Percentiles rank a stretch among this genome's conserved stretches.
These are phyloP conservation scores for Botrytis porri DNA, from an alignment of 2,329 filamentous ascomycete species.

Conservation along the genomic window DNA sequence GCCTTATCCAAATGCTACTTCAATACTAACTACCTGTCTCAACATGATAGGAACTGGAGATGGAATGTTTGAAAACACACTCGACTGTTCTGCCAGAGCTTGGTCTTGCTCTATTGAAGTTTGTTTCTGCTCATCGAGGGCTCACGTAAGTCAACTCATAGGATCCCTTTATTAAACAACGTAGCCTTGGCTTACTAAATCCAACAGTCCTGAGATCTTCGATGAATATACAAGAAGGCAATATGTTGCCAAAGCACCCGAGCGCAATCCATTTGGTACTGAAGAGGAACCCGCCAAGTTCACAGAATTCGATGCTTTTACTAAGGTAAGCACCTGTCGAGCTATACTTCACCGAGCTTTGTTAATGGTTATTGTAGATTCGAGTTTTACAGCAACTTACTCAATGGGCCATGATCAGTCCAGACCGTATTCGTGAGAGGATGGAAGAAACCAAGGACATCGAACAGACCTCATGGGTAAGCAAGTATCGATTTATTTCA, in stretches of 20 bases:
- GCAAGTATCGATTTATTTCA: neutral
- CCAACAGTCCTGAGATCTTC: conserved; percentile 73
- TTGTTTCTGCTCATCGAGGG: conserved; percentile 88
- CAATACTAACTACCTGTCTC: conserved; percentile 17
- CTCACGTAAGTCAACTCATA: conserved; percentile 65
- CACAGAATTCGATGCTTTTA: conserved; percentile 74
- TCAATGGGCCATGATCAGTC: conserved; percentile 82
- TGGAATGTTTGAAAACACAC: conserved; percentile 77
- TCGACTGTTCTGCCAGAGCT: conserved; percentile 76
- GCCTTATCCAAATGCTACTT: neutral
- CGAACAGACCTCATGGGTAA: conserved; percentile 82
- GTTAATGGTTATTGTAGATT: conserved; percentile 47
- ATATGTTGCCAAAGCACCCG: conserved; percentile 76
- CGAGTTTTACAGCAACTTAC: conserved; percentile 83
- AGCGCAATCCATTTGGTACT: conserved; percentile 79
- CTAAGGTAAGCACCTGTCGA: conserved; percentile 58
- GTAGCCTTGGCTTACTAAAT: conserved; percentile 25
- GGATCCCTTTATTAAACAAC: neutral
- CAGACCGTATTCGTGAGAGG: conserved; percentile 80
- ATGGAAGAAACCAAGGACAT: conserved; percentile 79
- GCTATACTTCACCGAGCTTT: conserved; percentile 40
- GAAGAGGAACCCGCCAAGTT: conserved; percentile 73
- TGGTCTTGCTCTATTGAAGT: conserved; percentile 84
- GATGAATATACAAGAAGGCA: conserved; percentile 91
- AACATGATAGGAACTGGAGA: conserved; percentile 71